These are phyloP conservation scores for Fomes fomentarius DNA, from an alignment of 1,284 basidiomycete species.

Conservation along the genomic window DNA sequence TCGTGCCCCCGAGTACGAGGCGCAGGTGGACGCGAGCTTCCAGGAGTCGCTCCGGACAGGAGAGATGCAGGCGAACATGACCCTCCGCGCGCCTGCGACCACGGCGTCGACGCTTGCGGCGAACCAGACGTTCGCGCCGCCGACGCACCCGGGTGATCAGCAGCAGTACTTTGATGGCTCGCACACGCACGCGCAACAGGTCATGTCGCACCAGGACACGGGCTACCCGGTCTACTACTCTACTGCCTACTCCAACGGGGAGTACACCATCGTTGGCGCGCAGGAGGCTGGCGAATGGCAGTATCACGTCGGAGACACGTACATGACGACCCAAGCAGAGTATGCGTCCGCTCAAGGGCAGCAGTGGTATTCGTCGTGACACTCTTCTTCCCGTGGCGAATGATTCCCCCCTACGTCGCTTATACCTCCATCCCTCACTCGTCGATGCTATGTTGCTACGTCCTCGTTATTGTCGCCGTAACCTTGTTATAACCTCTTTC, in stretches of 20 bases:
- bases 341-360: slow-evolving; percentile 8
- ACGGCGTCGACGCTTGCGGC: slow-evolving; percentile 2
- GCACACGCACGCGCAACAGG: neutral
- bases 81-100: slow-evolving; percentile 9
- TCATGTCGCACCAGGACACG: neutral
- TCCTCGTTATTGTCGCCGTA: slow-evolving; percentile 2
- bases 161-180: slow-evolving; percentile 1
- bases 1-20: slow-evolving; percentile 36
- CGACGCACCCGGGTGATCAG: neutral
- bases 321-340: slow-evolving; percentile 7
- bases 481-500: neutral
- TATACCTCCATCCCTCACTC: neutral
- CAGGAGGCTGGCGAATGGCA: slow-evolving; percentile 11
- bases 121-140: neutral
- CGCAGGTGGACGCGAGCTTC: slow-evolving; percentile 32
- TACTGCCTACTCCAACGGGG: neutral
- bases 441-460: slow-evolving; percentile 12
- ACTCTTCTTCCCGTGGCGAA: neutral
- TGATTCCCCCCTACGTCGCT: neutral
- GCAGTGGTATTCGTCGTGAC: slow-evolving; percentile 17
- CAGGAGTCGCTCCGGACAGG: slow-evolving; percentile 33
- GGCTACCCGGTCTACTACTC: slow-evolving; percentile 8
- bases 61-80: slow-evolving; percentile 31
- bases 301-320: slow-evolving; percentile 2
- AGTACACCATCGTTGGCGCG: neutral